phyloP scores from a whole-genome alignment of 495 filamentous ascomycete genomes.

The Neurospora sp. region DNA sequence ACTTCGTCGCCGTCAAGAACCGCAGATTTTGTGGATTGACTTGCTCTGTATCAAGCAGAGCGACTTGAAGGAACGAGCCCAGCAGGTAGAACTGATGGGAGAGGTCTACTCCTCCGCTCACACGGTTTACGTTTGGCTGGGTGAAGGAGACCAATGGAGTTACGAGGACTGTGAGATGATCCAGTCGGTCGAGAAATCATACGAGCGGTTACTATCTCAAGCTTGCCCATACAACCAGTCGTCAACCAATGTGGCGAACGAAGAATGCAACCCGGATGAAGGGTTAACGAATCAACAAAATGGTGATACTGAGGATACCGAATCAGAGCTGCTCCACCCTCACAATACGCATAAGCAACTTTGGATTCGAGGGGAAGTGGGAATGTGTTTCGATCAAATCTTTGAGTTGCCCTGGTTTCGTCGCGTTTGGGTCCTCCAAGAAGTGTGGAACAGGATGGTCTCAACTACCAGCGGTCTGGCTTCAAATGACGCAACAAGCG shows the following conservation, averaged over 20 bases:
- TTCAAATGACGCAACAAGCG: neutral
- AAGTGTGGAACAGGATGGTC: neutral
- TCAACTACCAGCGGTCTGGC: neutral
- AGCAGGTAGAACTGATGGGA: constrained; percentile 18
- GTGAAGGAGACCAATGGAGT: constrained; percentile 9
- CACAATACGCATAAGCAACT: neutral
- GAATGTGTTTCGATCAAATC: neutral
- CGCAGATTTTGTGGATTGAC: neutral
- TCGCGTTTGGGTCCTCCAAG: constrained; percentile 7
- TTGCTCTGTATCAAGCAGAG: constrained; percentile 11
- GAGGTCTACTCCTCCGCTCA: constrained; percentile 12
- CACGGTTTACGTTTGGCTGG: constrained; percentile 17
- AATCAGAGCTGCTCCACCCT: neutral
- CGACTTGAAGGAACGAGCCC: constrained; percentile 13
- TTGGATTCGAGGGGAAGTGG: neutral
- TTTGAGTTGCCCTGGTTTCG: constrained; percentile 6
- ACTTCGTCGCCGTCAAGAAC: neutral
- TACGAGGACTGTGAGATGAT: neutral
- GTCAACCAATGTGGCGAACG: neutral
- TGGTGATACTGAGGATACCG: neutral
- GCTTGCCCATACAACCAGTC: neutral
- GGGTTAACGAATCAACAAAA: neutral
- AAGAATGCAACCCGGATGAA: neutral
- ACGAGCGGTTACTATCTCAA: neutral
- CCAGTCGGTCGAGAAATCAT: neutral